phyloP scores from a whole-genome alignment of 305 asterid genomes.

The Plantago coronopus region DNA sequence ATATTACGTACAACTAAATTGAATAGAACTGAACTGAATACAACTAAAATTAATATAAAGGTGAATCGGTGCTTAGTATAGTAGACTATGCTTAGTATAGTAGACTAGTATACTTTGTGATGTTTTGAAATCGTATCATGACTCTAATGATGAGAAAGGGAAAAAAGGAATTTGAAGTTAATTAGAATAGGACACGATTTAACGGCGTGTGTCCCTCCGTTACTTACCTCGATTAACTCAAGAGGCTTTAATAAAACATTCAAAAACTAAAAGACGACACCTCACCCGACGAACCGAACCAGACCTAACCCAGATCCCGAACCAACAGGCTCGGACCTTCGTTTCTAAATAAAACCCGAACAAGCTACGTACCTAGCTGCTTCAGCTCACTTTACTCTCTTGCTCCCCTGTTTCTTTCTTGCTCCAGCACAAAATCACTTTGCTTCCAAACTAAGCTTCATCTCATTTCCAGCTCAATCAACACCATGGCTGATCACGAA shows the following conservation, averaged over 20 bases:
- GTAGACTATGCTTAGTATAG: no score
- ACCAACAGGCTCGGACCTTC: conserved; percentile 33
- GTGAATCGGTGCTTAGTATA: no score
- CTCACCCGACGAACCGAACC: conserved; percentile 5
- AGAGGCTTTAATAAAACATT: no score
- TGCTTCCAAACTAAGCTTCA: background rate
- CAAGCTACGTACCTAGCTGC: background rate
- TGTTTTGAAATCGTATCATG: no score
- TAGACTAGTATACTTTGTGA: no score
- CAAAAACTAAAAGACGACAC: no score
- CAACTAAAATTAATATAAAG: no score
- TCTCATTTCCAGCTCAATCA: conserved; percentile 12
- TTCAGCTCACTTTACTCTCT: background rate
- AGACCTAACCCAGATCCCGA: conserved; percentile 40
- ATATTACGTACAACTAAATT: no score
- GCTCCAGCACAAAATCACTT: background rate
- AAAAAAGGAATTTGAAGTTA: no score
- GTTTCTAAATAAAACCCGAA: conserved; percentile 29
- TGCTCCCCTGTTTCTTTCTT: background rate
- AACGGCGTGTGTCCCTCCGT: conserved; percentile 4
- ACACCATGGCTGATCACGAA: conserved; percentile 81
- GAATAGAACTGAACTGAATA: no score
- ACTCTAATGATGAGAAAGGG: no score
- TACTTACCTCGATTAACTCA: conserved; percentile 1
- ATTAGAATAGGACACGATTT: background rate